phyloP scores from a whole-genome alignment of 208 protist genomes.

The Acanthamoeba comandoni region DNA sequence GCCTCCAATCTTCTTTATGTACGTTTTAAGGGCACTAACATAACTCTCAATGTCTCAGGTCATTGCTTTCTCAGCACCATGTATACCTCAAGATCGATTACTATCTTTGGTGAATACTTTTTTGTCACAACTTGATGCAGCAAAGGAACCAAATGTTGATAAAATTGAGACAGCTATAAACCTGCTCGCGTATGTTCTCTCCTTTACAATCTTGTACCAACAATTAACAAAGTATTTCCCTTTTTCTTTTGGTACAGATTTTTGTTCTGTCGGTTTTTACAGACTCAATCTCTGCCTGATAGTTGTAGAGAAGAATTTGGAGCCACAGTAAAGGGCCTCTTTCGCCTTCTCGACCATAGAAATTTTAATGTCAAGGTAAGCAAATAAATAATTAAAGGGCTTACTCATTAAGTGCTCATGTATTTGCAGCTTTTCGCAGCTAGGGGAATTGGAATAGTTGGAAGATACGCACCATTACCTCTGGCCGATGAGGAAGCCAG shows the following conservation, averaged over 20 bases:
- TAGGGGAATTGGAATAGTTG: constrained; percentile 35
- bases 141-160: constrained; percentile 51
- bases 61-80: constrained; percentile 33
- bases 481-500: constrained; percentile 26
- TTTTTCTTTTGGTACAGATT: constrained; percentile 8
- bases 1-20: no score
- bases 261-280: constrained; percentile 50
- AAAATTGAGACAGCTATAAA: constrained; percentile 66
- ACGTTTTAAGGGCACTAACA: no score
- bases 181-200: constrained; percentile 13
- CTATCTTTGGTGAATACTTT: constrained; percentile 42
- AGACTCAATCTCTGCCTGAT: constrained; percentile 34
- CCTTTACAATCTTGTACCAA: background rate
- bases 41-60: background rate
- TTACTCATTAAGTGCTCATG: background rate
- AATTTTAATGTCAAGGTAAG: constrained; percentile 38
- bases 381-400: background rate
- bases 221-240: background rate
- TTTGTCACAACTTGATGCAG: constrained; percentile 29
- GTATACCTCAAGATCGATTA: constrained; percentile 22
- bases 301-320: constrained; percentile 54
- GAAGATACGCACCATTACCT: constrained; percentile 40
- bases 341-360: constrained; percentile 9
- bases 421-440: constrained; percentile 6
- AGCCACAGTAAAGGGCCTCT: constrained; percentile 10